Percentiles rank a stretch among this genome's conserved stretches.
Conservation (phyloP, 2,329 filamentous ascomycete species). For the Aschersonia sp. region DNA sequence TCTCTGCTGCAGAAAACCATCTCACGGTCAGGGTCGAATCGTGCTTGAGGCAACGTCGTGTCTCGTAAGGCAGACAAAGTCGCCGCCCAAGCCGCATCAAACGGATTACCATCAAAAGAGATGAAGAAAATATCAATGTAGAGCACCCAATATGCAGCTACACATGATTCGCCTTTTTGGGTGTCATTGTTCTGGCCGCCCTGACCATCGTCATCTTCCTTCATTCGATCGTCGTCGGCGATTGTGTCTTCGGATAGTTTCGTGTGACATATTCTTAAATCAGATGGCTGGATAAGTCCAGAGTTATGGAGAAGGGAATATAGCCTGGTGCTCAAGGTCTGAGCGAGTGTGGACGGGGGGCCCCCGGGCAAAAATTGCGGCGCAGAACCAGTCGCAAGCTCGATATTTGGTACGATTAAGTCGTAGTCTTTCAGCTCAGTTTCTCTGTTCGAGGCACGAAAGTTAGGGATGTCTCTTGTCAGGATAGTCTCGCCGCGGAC, state of each 20-base stretch:
- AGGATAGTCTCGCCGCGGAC: constrained; percentile 75
- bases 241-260: constrained; percentile 31
- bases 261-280: constrained; percentile 60
- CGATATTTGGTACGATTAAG: constrained; percentile 84
- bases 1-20: constrained; percentile 58
- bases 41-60: constrained; percentile 62
- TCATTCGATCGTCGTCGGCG: constrained; percentile 27
- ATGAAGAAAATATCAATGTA: constrained; percentile 95
- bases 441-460: constrained; percentile 28
- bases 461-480: constrained; percentile 59
- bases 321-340: constrained; percentile 71
- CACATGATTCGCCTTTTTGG: constrained; percentile 19
- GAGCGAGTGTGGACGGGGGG: constrained; percentile 65
- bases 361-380: constrained; percentile 75
- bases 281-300: constrained; percentile 47
- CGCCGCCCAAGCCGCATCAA: constrained; percentile 82
- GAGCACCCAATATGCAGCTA: constrained; percentile 87
- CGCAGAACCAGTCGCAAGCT: constrained; percentile 79
- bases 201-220: constrained; percentile 18
- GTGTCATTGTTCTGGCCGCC: constrained; percentile 9
- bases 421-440: constrained; percentile 46
- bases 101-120: constrained; percentile 79
- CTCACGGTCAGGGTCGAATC: constrained; percentile 74
- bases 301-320: constrained; percentile 63
- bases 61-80: constrained; percentile 68